A percentile compares a stretch with the other conserved stretches of the same genome.
Conservation (phyloP, 805 yeast genomes). For the Pichia scutulata region DNA sequence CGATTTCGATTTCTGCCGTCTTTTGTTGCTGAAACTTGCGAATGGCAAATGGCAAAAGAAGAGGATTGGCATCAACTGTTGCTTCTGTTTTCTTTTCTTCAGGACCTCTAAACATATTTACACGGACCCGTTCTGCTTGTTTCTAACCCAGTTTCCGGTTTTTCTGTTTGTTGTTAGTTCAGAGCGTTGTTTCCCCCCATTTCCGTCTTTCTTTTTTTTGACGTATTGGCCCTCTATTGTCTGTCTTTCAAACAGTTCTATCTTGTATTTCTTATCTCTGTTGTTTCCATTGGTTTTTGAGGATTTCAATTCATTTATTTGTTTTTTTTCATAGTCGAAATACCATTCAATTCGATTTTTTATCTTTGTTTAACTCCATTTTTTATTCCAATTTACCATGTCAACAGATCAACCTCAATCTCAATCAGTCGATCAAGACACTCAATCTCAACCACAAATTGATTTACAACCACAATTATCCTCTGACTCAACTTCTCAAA, state of each 20-base stretch:
- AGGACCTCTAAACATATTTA: background rate
- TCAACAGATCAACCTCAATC: slow-evolving; percentile 5
- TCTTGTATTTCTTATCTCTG: background rate
- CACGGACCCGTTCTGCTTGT: background rate
- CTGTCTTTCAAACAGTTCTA: background rate
- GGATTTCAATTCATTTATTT: slow-evolving; percentile 17
- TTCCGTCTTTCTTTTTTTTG: background rate
- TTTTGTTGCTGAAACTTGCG: background rate
- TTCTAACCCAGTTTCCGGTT: background rate
- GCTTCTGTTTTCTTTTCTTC: background rate
- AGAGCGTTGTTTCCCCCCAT: background rate
- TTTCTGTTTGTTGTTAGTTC: background rate
- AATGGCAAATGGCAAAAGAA: background rate
- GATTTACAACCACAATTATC: background rate
- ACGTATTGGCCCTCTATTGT: background rate
- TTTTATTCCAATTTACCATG: slow-evolving; percentile 1
- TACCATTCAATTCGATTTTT: background rate
- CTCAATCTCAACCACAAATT: background rate
- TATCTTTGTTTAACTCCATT: too few relatives aligned
- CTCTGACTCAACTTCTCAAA: background rate
- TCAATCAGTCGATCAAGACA: background rate
- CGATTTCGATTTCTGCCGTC: background rate
- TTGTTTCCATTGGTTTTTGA: slow-evolving; percentile 8
- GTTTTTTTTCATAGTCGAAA: background rate
- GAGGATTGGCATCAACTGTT: background rate